Evolutionary conservation across 768 basidiomycete genomes (phyloP).

Genomic region (Russula sp.): DNA sequence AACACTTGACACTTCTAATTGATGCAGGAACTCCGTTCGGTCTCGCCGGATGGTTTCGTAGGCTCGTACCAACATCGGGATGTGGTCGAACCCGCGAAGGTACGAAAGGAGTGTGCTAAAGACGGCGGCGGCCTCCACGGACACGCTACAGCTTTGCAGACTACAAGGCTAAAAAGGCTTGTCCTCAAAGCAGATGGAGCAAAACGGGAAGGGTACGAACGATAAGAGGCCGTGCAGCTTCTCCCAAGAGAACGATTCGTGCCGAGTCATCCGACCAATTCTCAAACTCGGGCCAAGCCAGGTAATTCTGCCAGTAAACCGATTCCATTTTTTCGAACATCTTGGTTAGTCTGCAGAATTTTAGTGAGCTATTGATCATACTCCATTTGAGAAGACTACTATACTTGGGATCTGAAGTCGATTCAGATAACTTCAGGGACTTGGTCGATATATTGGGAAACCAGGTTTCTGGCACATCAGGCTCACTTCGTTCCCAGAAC

Average conservation of each 20-base stretch:
- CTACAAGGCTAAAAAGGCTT: slow-evolving; percentile 11
- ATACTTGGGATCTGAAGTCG: slow-evolving; percentile 15
- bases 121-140: slow-evolving; percentile 16
- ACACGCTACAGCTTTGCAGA: slow-evolving; percentile 17
- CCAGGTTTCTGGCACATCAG: slow-evolving; percentile 21
- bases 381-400: neutral
- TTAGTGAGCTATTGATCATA: neutral
- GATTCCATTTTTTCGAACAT: slow-evolving; percentile 13
- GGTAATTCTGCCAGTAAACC: slow-evolving; percentile 7
- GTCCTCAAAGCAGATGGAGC: neutral
- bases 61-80: slow-evolving; percentile 17
- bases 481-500: slow-evolving; percentile 15
- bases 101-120: slow-evolving; percentile 17
- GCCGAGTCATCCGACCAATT: slow-evolving; percentile 22
- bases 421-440: neutral
- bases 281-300: slow-evolving; percentile 19
- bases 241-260: slow-evolving; percentile 21
- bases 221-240: slow-evolving; percentile 19
- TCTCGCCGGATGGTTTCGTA: slow-evolving; percentile 14
- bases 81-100: slow-evolving; percentile 14
- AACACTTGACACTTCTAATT: slow-evolving; percentile 2
- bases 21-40: slow-evolving; percentile 14
- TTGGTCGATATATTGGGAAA: slow-evolving; percentile 2
- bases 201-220: neutral
- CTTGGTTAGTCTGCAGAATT: slow-evolving; percentile 3